Evolutionary conservation across 495 filamentous ascomycete genomes (phyloP).

Genomic region (Neurospora hispaniola): DNA sequence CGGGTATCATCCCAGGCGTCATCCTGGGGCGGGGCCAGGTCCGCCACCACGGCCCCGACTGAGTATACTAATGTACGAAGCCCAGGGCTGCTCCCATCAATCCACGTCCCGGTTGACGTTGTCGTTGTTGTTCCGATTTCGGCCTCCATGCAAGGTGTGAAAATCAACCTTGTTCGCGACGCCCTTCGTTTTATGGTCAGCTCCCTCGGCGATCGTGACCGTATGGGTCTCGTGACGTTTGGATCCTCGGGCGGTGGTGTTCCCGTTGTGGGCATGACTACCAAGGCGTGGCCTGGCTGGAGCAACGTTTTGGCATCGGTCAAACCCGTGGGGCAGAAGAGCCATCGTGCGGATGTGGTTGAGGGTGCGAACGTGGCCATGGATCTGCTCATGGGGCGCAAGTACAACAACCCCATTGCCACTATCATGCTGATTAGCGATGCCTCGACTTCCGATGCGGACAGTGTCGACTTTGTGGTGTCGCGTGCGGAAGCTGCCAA

Average conservation of each 20-base stretch:
- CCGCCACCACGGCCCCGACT: slow-evolving; percentile 65
- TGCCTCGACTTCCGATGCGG: slow-evolving; percentile 91
- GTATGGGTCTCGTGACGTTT: slow-evolving; percentile 97
- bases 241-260: slow-evolving; percentile 90
- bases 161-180: slow-evolving; percentile 93
- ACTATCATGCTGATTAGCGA: slow-evolving; percentile 98
- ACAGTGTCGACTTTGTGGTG: slow-evolving; percentile 96
- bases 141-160: slow-evolving; percentile 97
- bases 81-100: slow-evolving; percentile 40
- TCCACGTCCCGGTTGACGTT: slow-evolving; percentile 91
- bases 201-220: slow-evolving; percentile 84
- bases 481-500: slow-evolving; percentile 97
- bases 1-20: slow-evolving; percentile 79
- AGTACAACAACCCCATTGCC: slow-evolving; percentile 90
- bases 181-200: slow-evolving; percentile 86
- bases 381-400: slow-evolving; percentile 97
- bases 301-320: slow-evolving; percentile 77
- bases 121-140: slow-evolving; percentile 96
- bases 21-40: slow-evolving; percentile 74
- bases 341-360: slow-evolving; percentile 89
- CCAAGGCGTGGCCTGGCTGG: slow-evolving; percentile 90
- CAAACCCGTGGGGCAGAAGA: slow-evolving; percentile 91
- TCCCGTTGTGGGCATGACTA: slow-evolving; percentile 94
- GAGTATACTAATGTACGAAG: slow-evolving; percentile 61
- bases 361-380: slow-evolving; percentile 98